Evolutionary conservation across 352 stramenopile species (phyloP), one percentile per base, ranked within the genome.

Genomic region (Globisporangium echinulatum): DNA sequence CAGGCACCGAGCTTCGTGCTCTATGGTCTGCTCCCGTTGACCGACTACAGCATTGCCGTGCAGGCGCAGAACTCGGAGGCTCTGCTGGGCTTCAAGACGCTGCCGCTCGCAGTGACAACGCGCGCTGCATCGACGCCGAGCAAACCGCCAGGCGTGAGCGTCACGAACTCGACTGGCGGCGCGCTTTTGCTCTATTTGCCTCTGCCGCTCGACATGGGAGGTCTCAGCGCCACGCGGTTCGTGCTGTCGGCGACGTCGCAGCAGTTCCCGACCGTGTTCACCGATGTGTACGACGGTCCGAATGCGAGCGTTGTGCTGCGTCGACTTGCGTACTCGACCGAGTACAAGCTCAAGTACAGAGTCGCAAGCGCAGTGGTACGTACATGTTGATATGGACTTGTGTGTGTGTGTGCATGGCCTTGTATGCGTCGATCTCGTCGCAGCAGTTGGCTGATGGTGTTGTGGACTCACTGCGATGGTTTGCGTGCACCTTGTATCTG

Each of bases 311-410:
- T 67, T 40, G 63, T 74, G 11, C 54, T 78, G 0, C 70, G 57
- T 1, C 64, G 64, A 14, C 55, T 88, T 38, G 47, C 49, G 1
- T 83, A 71, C 58, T 69, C 69, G 2, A 86, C 78, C 8, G 54
- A 62, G 13, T 88, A 86, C 59, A 71, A 61, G 13, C 49, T 88
- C 33, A 72, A 72, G 42, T 86, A 75, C 55, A 71, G 67, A 15
- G 70, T 79, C 8, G 48, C 61, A 4, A 86, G 70, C 42, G 46
- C 15, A 58, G 54, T 54, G 54, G 42, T 61, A 55, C 25, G 44
- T 33, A 3, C 25, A 33, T 33, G 25, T 3, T 33, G 25, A 33
- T 33, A 33, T 33, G 25, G 1, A 33, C 25, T 33, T 33, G 25
- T 33, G 25, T 25, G n/a, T 25, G 19, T 14, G 15, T 25, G n/a